These are phyloP conservation scores for Aspergillus sp. DNA, from an alignment of 2,329 filamentous ascomycete species.

Conservation along the genomic window DNA sequence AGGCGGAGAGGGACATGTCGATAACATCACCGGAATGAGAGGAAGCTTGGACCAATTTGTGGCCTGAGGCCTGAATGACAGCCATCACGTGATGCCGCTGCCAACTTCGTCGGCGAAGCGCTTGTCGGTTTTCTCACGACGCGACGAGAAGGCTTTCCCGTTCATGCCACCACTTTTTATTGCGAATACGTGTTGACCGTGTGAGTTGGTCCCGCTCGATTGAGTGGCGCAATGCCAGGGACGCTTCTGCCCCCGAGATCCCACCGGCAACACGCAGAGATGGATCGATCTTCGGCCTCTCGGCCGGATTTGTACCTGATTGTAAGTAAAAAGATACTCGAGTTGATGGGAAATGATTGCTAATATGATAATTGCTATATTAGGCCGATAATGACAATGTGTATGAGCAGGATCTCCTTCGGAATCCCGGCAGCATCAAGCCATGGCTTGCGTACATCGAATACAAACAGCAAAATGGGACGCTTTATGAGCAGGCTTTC, in stretches of 20 bases:
- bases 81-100: conserved; percentile 25
- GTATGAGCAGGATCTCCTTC: conserved; percentile 93
- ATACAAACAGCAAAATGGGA: conserved; percentile 86
- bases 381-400: conserved; percentile 85
- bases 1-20: conserved; percentile 19
- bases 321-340: conserved; percentile 30
- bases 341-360: conserved; percentile 25
- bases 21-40: conserved; percentile 28
- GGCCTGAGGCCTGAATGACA: conserved; percentile 19
- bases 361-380: conserved; percentile 36
- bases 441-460: conserved; percentile 95
- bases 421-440: conserved; percentile 80
- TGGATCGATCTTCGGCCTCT: conserved; percentile 42
- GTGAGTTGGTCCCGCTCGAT: conserved; percentile 36
- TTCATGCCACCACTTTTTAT: conserved; percentile 26
- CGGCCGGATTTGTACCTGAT: conserved; percentile 48
- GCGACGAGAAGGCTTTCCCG: conserved; percentile 28
- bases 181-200: conserved; percentile 28
- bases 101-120: conserved; percentile 28
- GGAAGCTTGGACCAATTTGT: conserved; percentile 22
- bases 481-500: conserved; percentile 78
- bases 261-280: conserved; percentile 44
- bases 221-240: conserved; percentile 51
- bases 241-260: conserved; percentile 49
- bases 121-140: conserved; percentile 18